Base-by-base conservation (phyloP, 1,139 yeast species). In the Trichomonascaceae sp. region DNA sequence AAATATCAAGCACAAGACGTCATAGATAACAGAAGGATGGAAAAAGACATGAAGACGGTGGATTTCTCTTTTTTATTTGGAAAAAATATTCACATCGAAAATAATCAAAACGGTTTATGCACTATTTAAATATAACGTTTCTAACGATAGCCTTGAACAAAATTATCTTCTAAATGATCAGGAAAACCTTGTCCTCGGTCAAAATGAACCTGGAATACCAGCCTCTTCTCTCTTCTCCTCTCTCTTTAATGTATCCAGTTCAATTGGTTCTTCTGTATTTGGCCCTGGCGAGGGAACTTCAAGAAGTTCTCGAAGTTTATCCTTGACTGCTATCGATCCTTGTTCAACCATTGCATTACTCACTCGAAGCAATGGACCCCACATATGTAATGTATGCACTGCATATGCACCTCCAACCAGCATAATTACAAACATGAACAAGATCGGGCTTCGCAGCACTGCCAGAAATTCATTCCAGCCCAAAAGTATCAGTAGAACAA, bases 401-500 rank as follows among this genome's bases (percentile, higher is more conserved):
- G 85, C 78, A 66, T 85, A 89, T 1, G 79, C 68, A 1, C 81
- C 85, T 0, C 86, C 89, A 1, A 80, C 81, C 1, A 87, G 60
- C 51, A 90, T 65, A 10, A 81, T 59, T 8, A 81, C 64, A 53
- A 85, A 71, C 18, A 89, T 74, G 63, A 90, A 84, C 62, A 85
- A 52, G 39, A 64, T 66, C 30, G 99, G 99, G 68, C 88, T 91
- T 59, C 95, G 79, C 51, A 93, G 66, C 20, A 93, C 82, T 8
- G 95, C 86, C 86, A 90, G 81, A 63, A 93, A 86, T 74, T 95
- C 98, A 70, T 91, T 91, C 97, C 97, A 93, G 13, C 99, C 99
- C 36, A 93, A 75, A 7, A 87, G 82, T 2, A 86, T 70, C 22
- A 93, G 74, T 7, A 93, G 67, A 20, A 83, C 73, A 70, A 88